Evolutionary conservation across 257 asterid genomes (phyloP).

Genomic region (Cinchona pubescens): DNA sequence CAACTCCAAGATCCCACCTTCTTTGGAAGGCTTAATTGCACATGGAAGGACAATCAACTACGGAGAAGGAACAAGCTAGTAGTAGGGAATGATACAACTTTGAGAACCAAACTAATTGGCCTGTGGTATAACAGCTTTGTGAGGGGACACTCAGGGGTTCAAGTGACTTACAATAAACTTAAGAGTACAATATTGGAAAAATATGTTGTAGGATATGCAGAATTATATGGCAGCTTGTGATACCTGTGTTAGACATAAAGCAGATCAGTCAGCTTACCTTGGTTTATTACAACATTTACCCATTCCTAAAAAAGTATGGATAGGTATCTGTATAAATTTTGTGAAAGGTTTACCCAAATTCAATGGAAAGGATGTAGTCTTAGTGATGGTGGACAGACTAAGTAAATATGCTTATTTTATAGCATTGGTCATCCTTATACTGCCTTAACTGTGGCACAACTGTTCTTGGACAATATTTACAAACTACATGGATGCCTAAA

Average conservation of each 20-base stretch:
- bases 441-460: neutral
- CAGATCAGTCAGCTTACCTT: neutral
- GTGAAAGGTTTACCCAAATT: neutral
- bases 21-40: too few relatives aligned
- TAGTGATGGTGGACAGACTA: neutral
- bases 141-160: neutral
- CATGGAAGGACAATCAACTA: rapidly evolving
- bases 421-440: neutral
- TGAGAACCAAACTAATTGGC: too few relatives aligned
- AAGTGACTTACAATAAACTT: neutral
- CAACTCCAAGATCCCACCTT: too few relatives aligned
- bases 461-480: neutral
- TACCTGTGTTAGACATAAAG: neutral
- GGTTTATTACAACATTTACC: neutral
- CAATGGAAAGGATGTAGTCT: neutral
- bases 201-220: rapidly evolving
- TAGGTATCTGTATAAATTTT: neutral
- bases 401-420: neutral
- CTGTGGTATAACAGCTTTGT: neutral
- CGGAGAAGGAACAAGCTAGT: neutral
- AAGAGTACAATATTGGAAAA: too few relatives aligned
- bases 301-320: neutral
- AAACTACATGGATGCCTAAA: neutral
- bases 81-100: rapidly evolving
- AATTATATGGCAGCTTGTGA: neutral